phyloP scores from a whole-genome alignment of 148 eudicot genomes.

The Diospyros lotus region DNA sequence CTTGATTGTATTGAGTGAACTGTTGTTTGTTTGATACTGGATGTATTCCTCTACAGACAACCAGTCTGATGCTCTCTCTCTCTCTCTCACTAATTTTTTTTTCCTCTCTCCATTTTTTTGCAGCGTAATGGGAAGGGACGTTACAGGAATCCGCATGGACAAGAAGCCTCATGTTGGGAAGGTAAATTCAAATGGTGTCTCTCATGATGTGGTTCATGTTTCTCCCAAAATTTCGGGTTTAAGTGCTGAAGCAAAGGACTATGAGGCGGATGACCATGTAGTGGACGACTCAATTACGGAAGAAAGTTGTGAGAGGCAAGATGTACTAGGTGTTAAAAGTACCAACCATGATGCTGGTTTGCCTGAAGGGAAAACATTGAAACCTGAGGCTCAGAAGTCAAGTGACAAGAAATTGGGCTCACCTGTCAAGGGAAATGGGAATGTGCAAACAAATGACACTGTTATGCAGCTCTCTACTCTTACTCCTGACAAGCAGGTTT shows the following conservation, averaged over 20 bases:
- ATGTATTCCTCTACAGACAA: too few species aligned
- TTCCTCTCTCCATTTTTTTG: conserved; percentile 9
- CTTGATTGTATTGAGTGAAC: too few species aligned
- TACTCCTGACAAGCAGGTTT: conserved; percentile 32
- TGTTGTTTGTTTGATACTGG: too few species aligned
- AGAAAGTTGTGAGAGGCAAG: conserved; percentile 42
- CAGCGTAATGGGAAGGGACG: conserved; percentile 87
- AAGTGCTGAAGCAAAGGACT: conserved; percentile 31
- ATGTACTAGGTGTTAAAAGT: conserved; percentile 39
- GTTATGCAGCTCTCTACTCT: conserved; percentile 29
- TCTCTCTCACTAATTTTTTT: too few species aligned
- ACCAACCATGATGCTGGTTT: conserved; percentile 27
- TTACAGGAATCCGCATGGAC: conserved; percentile 53
- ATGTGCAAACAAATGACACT: conserved; percentile 22
- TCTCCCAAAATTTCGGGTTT: conserved; percentile 36
- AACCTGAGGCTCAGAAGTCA: conserved; percentile 31
- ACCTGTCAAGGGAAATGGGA: conserved; percentile 38
- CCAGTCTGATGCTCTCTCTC: too few species aligned
- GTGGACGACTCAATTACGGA: conserved; percentile 37
- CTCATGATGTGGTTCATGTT: conserved; percentile 36
- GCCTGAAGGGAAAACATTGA: conserved; percentile 29
- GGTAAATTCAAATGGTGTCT: conserved; percentile 42
- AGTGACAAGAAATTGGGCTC: conserved; percentile 19
- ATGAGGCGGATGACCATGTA: conserved; percentile 38
- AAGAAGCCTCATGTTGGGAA: conserved; percentile 38